These are phyloP conservation scores for Tylopilus subfusipes DNA, from an alignment of 768 basidiomycete species.

Conservation along the genomic window DNA sequence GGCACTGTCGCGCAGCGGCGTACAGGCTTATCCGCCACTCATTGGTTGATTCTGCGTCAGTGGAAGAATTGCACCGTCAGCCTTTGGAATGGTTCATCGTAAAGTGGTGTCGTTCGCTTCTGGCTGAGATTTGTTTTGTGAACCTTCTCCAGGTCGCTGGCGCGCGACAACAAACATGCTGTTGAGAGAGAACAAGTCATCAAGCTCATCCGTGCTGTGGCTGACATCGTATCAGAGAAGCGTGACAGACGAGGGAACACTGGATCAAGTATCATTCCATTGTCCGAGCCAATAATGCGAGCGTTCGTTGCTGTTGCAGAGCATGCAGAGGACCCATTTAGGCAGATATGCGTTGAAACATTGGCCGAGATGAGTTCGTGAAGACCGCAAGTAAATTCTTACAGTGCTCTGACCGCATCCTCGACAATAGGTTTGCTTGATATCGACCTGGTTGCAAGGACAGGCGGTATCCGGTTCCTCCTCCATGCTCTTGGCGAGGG, in stretches of 20 bases:
- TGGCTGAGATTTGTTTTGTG: background rate
- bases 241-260: conserved; percentile 37
- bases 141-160: conserved; percentile 57
- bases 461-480: conserved; percentile 83
- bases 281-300: conserved; percentile 77
- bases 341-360: conserved; percentile 78
- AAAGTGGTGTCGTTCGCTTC: conserved; percentile 49
- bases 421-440: conserved; percentile 73
- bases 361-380: conserved; percentile 82
- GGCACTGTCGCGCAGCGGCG: conserved; percentile 72
- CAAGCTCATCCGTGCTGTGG: conserved; percentile 79
- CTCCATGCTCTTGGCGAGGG: conserved; percentile 89
- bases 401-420: conserved; percentile 7
- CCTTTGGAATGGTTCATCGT: conserved; percentile 89
- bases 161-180: conserved; percentile 77
- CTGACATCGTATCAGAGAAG: conserved; percentile 70
- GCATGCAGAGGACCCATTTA: conserved; percentile 85
- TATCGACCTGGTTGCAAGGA: conserved; percentile 72
- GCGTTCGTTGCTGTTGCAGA: conserved; percentile 93
- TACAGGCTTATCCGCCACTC: conserved; percentile 82
- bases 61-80: conserved; percentile 57
- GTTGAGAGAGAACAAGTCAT: conserved; percentile 92
- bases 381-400: conserved; percentile 4
- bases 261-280: conserved; percentile 47
- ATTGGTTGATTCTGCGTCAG: conserved; percentile 69